These are phyloP conservation scores for Pythium chondricola DNA, from an alignment of 352 stramenopile species.

Conservation along the genomic window DNA sequence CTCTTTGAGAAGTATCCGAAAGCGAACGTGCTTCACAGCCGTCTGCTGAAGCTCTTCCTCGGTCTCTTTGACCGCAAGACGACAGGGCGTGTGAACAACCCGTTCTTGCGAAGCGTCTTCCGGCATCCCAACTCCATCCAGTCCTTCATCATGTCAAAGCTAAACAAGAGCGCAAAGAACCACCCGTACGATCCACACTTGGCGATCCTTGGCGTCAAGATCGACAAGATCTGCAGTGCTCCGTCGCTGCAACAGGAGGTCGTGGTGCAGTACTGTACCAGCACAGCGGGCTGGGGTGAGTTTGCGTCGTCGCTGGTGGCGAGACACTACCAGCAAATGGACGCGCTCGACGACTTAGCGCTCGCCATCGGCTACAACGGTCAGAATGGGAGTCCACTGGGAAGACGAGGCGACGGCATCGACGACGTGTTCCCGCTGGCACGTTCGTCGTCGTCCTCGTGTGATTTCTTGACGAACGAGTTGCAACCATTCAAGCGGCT, in stretches of 20 bases:
- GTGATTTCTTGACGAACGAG: constrained; percentile 57
- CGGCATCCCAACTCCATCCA: constrained; percentile 59
- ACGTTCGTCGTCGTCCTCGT: constrained; percentile 52
- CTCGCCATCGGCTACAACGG: constrained; percentile 12
- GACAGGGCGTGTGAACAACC: constrained; percentile 66
- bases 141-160: constrained; percentile 61
- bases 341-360: constrained; percentile 42
- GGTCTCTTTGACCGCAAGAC: constrained; percentile 58
- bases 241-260: constrained; percentile 69
- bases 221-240: constrained; percentile 73
- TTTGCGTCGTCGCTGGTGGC: constrained; percentile 61
- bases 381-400: neutral
- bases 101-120: constrained; percentile 63
- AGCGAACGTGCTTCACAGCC: constrained; percentile 68
- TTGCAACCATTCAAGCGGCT: constrained; percentile 58
- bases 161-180: constrained; percentile 36
- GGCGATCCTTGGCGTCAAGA: constrained; percentile 71
- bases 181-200: constrained; percentile 69
- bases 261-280: constrained; percentile 68
- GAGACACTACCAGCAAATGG: constrained; percentile 72
- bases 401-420: no score
- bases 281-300: constrained; percentile 51
- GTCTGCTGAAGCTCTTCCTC: constrained; percentile 62
- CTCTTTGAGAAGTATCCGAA: constrained; percentile 70
- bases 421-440: constrained; percentile 49